Conservation (phyloP, 2,329 filamentous ascomycete species). For the Fusarium solani-melongenae region DNA sequence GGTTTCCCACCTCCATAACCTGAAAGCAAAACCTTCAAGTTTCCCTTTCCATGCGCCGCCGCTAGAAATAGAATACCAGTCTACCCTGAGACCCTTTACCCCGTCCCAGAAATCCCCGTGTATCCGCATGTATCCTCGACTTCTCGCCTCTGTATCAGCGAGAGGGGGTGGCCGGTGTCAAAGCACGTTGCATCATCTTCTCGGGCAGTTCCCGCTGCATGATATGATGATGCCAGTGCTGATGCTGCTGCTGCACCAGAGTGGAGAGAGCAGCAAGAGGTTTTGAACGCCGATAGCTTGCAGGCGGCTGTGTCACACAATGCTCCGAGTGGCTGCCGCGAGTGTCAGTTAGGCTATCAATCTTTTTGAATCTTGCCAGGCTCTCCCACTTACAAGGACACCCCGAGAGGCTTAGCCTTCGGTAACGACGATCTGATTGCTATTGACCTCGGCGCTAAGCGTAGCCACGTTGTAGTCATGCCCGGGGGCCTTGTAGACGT, state of each 20-base stretch:
- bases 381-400: conserved; percentile 10
- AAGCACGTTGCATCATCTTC: not conserved
- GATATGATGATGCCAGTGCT: not conserved
- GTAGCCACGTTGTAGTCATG: conserved; percentile 16
- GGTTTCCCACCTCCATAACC: not conserved
- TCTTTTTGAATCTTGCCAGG: not conserved
- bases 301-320: not conserved
- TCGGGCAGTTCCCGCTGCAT: not conserved
- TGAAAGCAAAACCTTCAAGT: not conserved
- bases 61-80: not conserved
- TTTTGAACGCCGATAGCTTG: not conserved
- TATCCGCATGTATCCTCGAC: not conserved
- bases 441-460: conserved; percentile 30
- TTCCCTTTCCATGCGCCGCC: not conserved
- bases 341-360: not conserved
- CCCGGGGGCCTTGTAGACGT: conserved; percentile 41
- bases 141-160: not conserved
- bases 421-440: conserved; percentile 23
- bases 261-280: not conserved
- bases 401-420: not conserved
- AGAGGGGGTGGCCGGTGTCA: not conserved
- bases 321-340: conserved; percentile 1
- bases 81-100: not conserved
- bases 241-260: not conserved
- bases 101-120: not conserved